Conservation (phyloP, 2,329 filamentous ascomycete species). For the Fusarium sp. region DNA sequence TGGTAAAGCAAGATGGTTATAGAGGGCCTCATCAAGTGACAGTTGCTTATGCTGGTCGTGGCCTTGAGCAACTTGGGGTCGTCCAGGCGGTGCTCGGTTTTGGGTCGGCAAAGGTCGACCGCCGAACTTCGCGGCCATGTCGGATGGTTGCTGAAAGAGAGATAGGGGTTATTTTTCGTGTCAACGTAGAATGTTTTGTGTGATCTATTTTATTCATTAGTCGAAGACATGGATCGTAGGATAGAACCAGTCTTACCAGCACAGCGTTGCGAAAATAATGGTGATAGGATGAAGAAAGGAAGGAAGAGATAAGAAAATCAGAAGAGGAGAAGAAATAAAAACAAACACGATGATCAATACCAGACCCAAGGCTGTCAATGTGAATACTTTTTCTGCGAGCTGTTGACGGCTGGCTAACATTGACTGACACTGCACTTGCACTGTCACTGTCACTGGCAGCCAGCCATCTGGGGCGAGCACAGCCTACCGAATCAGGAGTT, state of each 20-base stretch:
- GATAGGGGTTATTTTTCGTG: background rate
- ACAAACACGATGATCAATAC: background rate
- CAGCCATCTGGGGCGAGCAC: background rate
- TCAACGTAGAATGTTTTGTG: background rate
- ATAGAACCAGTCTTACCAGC: background rate
- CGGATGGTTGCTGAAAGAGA: background rate
- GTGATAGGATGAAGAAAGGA: background rate
- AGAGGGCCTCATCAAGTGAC: conserved; percentile 36
- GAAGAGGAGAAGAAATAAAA: background rate
- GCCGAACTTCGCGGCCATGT: background rate
- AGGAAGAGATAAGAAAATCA: background rate
- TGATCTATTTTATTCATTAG: background rate
- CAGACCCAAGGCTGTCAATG: background rate
- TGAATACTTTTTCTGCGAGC: background rate
- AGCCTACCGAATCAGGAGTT: background rate
- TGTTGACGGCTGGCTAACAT: background rate
- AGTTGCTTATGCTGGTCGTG: conserved; percentile 6
- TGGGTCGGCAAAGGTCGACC: background rate
- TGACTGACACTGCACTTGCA: background rate
- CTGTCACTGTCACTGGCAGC: background rate
- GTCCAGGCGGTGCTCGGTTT: background rate
- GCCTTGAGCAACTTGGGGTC: background rate
- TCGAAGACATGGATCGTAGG: background rate
- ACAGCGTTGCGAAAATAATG: background rate
- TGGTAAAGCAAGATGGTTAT: conserved; percentile 42